Conservation (phyloP, 805 yeast species). For the Wickerhamiella siamensis region DNA sequence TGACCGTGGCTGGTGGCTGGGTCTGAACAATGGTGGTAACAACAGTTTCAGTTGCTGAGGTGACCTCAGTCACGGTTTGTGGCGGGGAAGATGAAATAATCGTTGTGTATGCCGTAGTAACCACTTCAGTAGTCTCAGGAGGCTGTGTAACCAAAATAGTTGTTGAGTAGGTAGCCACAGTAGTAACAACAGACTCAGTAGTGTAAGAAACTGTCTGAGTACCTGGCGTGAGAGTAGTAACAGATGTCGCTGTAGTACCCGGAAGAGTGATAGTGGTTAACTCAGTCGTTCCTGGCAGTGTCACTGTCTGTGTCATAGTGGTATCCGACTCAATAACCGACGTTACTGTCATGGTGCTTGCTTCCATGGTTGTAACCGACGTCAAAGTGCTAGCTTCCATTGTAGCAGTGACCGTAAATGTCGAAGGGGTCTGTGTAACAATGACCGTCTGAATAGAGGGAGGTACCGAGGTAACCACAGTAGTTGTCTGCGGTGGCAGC, state of each 20-base stretch:
- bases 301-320: not conserved
- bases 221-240: not conserved
- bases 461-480: not conserved
- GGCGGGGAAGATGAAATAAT: not conserved
- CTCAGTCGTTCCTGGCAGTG: slow-evolving; percentile 4
- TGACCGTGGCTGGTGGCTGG: not conserved
- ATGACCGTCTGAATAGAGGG: not conserved
- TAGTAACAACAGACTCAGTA: not conserved
- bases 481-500: not conserved
- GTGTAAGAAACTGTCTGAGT: not conserved
- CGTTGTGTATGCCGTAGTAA: too few species aligned
- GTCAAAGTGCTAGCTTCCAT: not conserved
- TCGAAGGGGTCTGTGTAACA: not conserved
- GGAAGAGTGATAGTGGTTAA: slow-evolving; percentile 3
- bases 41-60: not conserved
- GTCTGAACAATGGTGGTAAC: not conserved
- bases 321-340: not conserved
- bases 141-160: not conserved
- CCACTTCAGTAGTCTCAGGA: not conserved
- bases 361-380: slow-evolving; percentile 1
- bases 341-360: not conserved
- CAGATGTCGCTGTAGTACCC: slow-evolving; percentile 1
- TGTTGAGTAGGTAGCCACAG: not conserved
- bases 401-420: not conserved
- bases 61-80: not conserved